Evolutionary conservation across 371 early-diverging fungal genomes (phyloP), one percentile per base, ranked within the genome.

Genomic region (Mortierella sp.): DNA sequence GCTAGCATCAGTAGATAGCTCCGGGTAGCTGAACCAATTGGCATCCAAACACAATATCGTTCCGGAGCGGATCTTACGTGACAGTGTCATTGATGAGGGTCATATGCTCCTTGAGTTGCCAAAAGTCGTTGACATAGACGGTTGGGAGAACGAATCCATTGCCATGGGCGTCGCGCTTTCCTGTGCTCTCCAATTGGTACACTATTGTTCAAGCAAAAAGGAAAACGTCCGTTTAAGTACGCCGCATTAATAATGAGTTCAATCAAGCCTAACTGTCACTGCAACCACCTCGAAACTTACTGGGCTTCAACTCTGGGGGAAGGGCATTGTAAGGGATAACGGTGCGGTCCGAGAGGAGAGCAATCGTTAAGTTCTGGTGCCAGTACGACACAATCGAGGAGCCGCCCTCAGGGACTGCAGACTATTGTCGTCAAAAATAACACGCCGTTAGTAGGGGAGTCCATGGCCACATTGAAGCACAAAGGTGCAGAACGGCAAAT

Each of bases 81-180:
- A 95, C 91, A 13, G 97, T 94, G 34, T 92, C 90, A 80, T 97
- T 97, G 81, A 97, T 92, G 3, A 90, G 91, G 54, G 87, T 88
- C 24, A 94, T 87, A 44, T 96, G 92, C 16, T 95, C 94, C n/a
- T 87, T 87, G 40, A 97, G 87, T 48, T 93, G 80, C 98, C 98
- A 98, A 75, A 98, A 98, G 72, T 97, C 96, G 79, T 98, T 97
- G 50, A 92, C 91, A 74, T 90, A 95, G 54, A 96, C 76, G 40
- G 94, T 89, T 4, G 98, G 98, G n/a, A 90, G 88, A 87, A 96
- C 76, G 89, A 93, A 28, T 86, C 87, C 86, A 81, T 80, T 73
- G 88, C 89, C 53, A 79, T 89, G 51, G 82, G 69, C 80, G 69
- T 91, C 90, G 28, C 82, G 82, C n/a, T 70, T 28, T 44, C 80